phyloP scores from a whole-genome alignment of 2,329 filamentous ascomycete species.

The Talaromyces amestolkiae region DNA sequence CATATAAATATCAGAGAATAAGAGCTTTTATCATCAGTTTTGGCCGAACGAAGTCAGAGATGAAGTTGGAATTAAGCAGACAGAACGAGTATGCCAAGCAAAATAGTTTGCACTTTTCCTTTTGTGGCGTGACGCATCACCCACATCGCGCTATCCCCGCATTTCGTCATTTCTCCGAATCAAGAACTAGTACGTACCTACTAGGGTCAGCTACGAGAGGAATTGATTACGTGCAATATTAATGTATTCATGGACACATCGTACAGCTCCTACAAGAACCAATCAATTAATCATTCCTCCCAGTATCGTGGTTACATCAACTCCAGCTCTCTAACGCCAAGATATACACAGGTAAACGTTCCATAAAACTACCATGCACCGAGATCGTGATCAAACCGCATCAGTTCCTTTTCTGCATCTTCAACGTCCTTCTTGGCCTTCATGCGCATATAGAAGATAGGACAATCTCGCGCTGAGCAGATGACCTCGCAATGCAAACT shows the following conservation, averaged over 20 bases:
- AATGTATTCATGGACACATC: neutral
- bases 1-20: neutral
- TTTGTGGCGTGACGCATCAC: conserved; percentile 5
- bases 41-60: neutral
- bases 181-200: neutral
- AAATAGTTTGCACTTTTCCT: neutral
- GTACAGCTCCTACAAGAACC: neutral
- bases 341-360: neutral
- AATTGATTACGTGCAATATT: neutral
- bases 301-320: neutral
- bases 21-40: neutral
- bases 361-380: conserved; percentile 58
- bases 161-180: neutral
- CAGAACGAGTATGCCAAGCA: neutral
- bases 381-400: conserved; percentile 82
- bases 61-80: neutral
- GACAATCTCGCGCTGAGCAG: conserved; percentile 92
- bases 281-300: neutral
- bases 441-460: conserved; percentile 99
- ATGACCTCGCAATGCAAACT: conserved; percentile 99
- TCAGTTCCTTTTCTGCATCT: conserved; percentile 85
- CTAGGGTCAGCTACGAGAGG: neutral
- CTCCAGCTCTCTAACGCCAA: conserved; percentile 4
- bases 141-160: conserved; percentile 4
- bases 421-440: conserved; percentile 99